A percentile compares a stretch with the other conserved stretches of the same genome.
phyloP scores from a whole-genome alignment of 2,329 filamentous ascomycete species.

The Cladosporium velox region DNA sequence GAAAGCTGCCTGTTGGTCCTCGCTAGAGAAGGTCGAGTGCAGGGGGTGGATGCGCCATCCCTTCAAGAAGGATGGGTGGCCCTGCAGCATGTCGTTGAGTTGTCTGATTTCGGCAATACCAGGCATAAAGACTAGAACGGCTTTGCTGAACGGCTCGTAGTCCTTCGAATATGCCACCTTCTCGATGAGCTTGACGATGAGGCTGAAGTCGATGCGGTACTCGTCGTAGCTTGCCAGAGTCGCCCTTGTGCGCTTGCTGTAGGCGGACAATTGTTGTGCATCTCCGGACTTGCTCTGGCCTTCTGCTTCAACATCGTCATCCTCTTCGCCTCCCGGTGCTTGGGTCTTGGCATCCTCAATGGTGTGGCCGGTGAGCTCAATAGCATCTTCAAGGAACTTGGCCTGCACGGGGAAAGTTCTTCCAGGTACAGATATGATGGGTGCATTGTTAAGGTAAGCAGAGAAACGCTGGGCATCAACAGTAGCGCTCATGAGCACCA shows the following conservation, averaged over 20 bases:
- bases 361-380: conserved; percentile 80
- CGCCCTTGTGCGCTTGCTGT: conserved; percentile 74
- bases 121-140: conserved; percentile 90
- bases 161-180: conserved; percentile 70
- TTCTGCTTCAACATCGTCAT: conserved; percentile 47
- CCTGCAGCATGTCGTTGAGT: conserved; percentile 79
- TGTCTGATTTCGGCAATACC: conserved; percentile 74
- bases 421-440: conserved; percentile 86
- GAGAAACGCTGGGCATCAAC: conserved; percentile 93
- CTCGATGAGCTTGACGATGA: conserved; percentile 77
- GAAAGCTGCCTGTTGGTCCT: conserved; percentile 95
- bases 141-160: conserved; percentile 75
- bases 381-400: conserved; percentile 86
- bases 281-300: conserved; percentile 48
- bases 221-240: conserved; percentile 80
- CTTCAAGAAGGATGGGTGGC: conserved; percentile 72
- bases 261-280: conserved; percentile 65
- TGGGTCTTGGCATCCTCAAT: conserved; percentile 57
- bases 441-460: conserved; percentile 79
- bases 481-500: conserved; percentile 96
- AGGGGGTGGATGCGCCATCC: conserved; percentile 86
- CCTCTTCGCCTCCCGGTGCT: conserved; percentile 51
- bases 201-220: conserved; percentile 85
- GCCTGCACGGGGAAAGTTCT: conserved; percentile 91
- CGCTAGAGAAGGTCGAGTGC: conserved; percentile 92